These are phyloP conservation scores for Taphrina wiesneri DNA, from an alignment of 1,139 yeast genomes.

Conservation along the genomic window DNA sequence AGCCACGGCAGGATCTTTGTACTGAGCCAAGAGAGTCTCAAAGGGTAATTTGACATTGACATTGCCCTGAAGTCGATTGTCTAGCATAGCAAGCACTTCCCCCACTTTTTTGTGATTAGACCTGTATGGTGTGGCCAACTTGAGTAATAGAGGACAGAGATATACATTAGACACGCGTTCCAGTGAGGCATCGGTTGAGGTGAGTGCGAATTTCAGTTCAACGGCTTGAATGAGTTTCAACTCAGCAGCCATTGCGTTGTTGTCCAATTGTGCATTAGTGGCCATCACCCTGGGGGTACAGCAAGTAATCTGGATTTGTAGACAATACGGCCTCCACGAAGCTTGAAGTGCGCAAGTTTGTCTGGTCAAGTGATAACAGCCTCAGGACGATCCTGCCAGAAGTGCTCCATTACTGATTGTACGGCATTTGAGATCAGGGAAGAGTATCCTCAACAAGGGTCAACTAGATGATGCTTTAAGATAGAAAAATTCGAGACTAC, in stretches of 20 bases:
- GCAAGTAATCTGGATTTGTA: too few species aligned
- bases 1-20: constrained; percentile 54
- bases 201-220: constrained; percentile 78
- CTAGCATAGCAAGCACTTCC: constrained; percentile 43
- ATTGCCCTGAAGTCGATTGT: constrained; percentile 60
- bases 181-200: constrained; percentile 66
- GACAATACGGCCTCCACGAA: too few species aligned
- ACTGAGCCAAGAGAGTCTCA: constrained; percentile 62
- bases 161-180: constrained; percentile 62
- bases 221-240: constrained; percentile 48
- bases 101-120: constrained; percentile 70
- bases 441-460: too few species aligned
- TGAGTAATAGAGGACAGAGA: constrained; percentile 74
- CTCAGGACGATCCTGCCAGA: too few species aligned
- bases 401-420: too few species aligned
- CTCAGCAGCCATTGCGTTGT: background rate
- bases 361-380: too few species aligned
- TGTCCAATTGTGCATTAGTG: background rate
- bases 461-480: too few species aligned
- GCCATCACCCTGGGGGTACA: too few species aligned
- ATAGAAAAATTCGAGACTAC: too few species aligned
- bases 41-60: constrained; percentile 60
- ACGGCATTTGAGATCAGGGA: too few species aligned
- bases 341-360: too few species aligned
- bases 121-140: constrained; percentile 69